Percentiles rank a stretch among this genome's conserved stretches.
Conservation (phyloP, 2,329 filamentous ascomycete species). For the Fusarium sterilihyphosum region DNA sequence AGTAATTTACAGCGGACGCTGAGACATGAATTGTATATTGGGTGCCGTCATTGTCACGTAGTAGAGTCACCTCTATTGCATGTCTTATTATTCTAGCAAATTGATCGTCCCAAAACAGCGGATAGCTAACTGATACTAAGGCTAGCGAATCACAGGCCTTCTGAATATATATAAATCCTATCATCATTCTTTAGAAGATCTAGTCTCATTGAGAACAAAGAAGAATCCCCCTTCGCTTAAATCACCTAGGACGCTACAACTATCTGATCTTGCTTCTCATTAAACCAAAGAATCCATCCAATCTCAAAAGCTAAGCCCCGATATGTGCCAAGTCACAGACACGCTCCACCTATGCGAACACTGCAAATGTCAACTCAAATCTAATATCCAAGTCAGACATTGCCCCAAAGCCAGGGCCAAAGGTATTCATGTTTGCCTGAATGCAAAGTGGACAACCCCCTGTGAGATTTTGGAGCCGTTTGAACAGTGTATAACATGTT, state of each 20-base stretch:
- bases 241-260: accelerated
- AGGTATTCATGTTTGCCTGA: neutral
- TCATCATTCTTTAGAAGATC: neutral
- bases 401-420: neutral
- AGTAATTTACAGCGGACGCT: too few relatives aligned
- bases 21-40: accelerated
- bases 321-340: neutral
- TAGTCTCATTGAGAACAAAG: accelerated
- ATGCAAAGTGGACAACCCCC: neutral
- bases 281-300: neutral
- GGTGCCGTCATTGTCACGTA: neutral
- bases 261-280: neutral
- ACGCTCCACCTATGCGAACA: neutral
- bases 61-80: neutral
- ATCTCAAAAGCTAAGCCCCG: neutral
- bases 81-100: too few relatives aligned
- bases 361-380: neutral
- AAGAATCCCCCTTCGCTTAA: too few relatives aligned
- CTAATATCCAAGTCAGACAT: neutral
- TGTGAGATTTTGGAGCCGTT: neutral
- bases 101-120: accelerated
- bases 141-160: accelerated
- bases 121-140: accelerated
- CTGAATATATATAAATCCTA: neutral
- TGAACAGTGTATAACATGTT: neutral